Evolutionary conservation across 352 stramenopile genomes (phyloP), one percentile per base, ranked within the genome.

Genomic region (Globisporangium splendens): DNA sequence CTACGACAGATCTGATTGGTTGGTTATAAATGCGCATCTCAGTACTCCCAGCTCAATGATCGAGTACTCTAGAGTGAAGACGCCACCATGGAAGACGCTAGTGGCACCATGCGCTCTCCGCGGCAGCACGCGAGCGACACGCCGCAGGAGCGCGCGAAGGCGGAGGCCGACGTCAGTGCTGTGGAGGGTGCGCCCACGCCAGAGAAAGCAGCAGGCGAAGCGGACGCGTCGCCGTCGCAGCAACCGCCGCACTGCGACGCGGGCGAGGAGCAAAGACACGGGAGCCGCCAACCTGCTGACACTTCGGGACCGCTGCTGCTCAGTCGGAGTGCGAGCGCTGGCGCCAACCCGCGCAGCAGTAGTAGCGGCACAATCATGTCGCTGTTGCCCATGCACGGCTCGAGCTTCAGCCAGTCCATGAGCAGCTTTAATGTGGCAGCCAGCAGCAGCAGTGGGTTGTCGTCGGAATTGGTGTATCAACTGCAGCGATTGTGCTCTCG

Each of bases 401-500:
- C 55, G 21, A 54, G 46, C 1, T 61, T 61, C 47, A 48, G 31
- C 10, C 46, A 61, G 20, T 35, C n/a, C 20, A 35, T 35, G 28
- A 35, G 3, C 28, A 35, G 7, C 28, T 4, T 35, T 6, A 35
- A 35, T 10, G 28, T 10, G 28, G 28, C 28, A 35, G 28, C 28
- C 28, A 14, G 21, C 28, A 28, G 8, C 12, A 31, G 13, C 38
- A 46, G 52, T 21, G 47, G 50, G 3, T 65, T 51, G 46, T 54
- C 54, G 46, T 54, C 54, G n/a, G 79, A 91, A 50, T 65, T 93
- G 28, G 77, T 89, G 38, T 53, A 63, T 15, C 79, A 88, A 46
- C 65, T 91, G 8, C 79, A 89, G 56, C 63, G 69, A 24, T 62
- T 93, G 8, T 88, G 71, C 28, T 82, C 73, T 53, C 73, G 83